These are phyloP conservation scores for Lentinula aciculospora DNA, from an alignment of 768 basidiomycete genomes.

Conservation along the genomic window DNA sequence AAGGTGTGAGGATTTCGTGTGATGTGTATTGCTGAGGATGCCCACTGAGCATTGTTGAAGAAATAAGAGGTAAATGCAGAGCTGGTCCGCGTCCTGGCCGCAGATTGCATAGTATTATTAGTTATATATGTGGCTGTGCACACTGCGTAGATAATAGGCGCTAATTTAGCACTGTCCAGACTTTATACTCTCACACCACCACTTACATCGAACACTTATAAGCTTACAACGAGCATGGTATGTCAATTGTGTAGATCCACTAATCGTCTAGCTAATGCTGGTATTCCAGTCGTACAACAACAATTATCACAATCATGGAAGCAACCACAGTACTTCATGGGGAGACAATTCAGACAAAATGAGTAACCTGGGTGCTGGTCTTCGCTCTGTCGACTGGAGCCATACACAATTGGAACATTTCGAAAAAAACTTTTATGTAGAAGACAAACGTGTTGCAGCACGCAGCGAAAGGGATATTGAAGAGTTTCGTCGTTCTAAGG, in stretches of 20 bases:
- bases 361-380: slow-evolving; percentile 74
- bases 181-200: neutral
- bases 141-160: neutral
- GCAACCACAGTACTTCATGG: neutral
- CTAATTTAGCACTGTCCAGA: too few relatives aligned
- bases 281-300: neutral
- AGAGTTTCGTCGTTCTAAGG: slow-evolving; percentile 76
- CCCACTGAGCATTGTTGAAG: slow-evolving; percentile 58
- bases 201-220: neutral
- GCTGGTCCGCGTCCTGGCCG: slow-evolving; percentile 1
- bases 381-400: slow-evolving; percentile 85
- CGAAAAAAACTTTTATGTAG: slow-evolving; percentile 96
- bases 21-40: slow-evolving; percentile 6
- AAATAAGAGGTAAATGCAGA: slow-evolving; percentile 51
- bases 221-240: neutral
- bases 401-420: slow-evolving; percentile 71
- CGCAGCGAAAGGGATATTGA: slow-evolving; percentile 84
- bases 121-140: neutral
- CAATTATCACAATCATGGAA: neutral
- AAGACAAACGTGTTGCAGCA: slow-evolving; percentile 77
- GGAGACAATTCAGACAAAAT: slow-evolving; percentile 61
- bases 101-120: too few relatives aligned
- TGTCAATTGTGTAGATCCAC: neutral
- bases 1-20: slow-evolving; percentile 11
- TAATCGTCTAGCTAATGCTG: neutral